Evolutionary conservation across 768 basidiomycete species (phyloP).

Genomic region (Roridomyces roridus): DNA sequence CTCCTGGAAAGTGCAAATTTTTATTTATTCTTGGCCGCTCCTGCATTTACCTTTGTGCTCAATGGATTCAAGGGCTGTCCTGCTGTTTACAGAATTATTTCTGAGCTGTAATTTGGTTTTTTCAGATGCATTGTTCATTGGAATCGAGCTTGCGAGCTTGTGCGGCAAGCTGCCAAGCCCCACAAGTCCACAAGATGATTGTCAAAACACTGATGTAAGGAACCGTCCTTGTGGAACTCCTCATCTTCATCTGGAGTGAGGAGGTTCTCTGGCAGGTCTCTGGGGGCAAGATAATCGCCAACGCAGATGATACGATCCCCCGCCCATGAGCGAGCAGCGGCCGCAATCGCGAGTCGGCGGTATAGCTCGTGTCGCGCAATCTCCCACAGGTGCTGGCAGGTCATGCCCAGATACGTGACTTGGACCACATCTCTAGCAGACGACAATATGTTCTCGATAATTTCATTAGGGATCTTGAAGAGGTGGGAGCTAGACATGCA

Average conservation of each 20-base stretch:
- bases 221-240: not conserved
- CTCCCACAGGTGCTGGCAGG: constrained; percentile 9
- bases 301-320: constrained; percentile 29
- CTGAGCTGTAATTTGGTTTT: too few relatives aligned
- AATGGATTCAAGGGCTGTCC: too few relatives aligned
- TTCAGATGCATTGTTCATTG: too few relatives aligned
- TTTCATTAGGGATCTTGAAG: not conserved
- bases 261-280: constrained; percentile 12
- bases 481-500: not conserved
- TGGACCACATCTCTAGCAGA: not conserved
- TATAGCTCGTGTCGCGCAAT: not conserved
- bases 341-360: not conserved
- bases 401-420: not conserved
- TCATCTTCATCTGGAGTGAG: not conserved
- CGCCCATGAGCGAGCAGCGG: constrained; percentile 19
- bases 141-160: too few relatives aligned
- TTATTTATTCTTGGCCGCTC: too few relatives aligned
- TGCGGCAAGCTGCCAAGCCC: too few relatives aligned
- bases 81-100: too few relatives aligned
- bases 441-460: not conserved
- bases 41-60: too few relatives aligned
- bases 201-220: not conserved
- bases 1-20: too few relatives aligned
- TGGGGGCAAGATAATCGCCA: constrained; percentile 17
- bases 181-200: too few relatives aligned